Evolutionary conservation across 352 stramenopile genomes (phyloP), one percentile per base, ranked within the genome.

Genomic region (Globisporangium nunn): DNA sequence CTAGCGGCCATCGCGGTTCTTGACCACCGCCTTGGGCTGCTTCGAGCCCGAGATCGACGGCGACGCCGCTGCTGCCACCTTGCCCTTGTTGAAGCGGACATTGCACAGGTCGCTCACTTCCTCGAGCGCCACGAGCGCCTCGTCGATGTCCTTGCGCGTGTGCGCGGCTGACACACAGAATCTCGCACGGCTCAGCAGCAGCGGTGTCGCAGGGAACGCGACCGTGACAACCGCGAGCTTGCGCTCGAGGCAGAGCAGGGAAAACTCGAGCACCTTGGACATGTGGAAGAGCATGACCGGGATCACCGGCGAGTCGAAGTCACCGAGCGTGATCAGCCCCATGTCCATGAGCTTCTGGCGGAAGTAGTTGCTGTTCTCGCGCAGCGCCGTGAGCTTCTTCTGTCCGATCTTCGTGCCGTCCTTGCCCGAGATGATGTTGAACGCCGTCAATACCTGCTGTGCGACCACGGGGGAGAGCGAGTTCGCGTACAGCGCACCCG

Each of bases 301-400:
- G 63, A 98, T 96, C n/a, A 98, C 85, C 18, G 95, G 91, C 49
- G 83, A 96, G 68, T 98, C 94, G 47, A 93, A 96, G 54, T 98
- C 73, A 11, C 93, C 95, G 6, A 87, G 54, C 30, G 84, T 75
- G 33, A 74, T 87, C 60, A 48, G 87, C 1, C 93, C 93, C 72
- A 97, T 95, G 33, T 92, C 68, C n/a, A 81, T 81, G 18, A 98
- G 69, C 11, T 78, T 62, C 67, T 89, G 83, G 33, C 92, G 72
- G 41, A 98, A 93, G 67, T 96, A 98, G 71, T 98, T 98, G 56
- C 81, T 85, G 72, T 98, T 98, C 40, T 98, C 88, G 33, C 84
- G 70, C 12, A 98, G 72, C n/a, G 4, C 75, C 74, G 3, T 30
- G 46, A 67, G 71, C 71, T 98, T 98, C 44, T 74, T 61, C 50